phyloP scores from a whole-genome alignment of 148 eudicot genomes.

The Talinum fruticosum region DNA sequence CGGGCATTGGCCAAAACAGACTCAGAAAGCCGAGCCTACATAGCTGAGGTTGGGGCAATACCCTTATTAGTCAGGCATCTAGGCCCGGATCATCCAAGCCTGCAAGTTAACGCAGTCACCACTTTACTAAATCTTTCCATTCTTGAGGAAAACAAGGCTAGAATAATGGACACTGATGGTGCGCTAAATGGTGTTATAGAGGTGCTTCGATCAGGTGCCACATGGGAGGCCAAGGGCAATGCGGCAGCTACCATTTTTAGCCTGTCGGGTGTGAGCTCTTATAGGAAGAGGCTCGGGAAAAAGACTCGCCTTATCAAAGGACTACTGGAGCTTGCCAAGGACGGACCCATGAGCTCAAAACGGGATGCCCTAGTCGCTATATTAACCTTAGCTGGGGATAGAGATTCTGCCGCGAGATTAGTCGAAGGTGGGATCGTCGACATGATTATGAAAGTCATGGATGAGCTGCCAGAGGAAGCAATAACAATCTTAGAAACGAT shows the following conservation, averaged over 20 bases:
- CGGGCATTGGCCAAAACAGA: constrained; percentile 75
- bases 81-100: constrained; percentile 48
- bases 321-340: constrained; percentile 59
- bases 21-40: constrained; percentile 64
- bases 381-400: constrained; percentile 63
- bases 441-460: constrained; percentile 42
- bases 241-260: constrained; percentile 89
- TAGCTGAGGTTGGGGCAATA: constrained; percentile 74
- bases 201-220: constrained; percentile 66
- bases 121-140: constrained; percentile 77
- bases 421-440: constrained; percentile 66
- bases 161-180: constrained; percentile 77
- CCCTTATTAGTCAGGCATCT: constrained; percentile 49
- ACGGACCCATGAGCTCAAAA: constrained; percentile 52
- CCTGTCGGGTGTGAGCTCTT: constrained; percentile 51
- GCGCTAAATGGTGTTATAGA: constrained; percentile 67
- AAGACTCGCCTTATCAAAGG: constrained; percentile 76
- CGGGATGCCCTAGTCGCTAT: constrained; percentile 85
- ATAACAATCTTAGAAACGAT: constrained; percentile 58
- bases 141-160: constrained; percentile 57
- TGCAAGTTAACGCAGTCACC: constrained; percentile 77
- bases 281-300: constrained; percentile 54
- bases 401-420: constrained; percentile 64
- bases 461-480: constrained; percentile 64
- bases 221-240: constrained; percentile 94